Percentiles rank a stretch among this genome's conserved stretches.
phyloP scores from a whole-genome alignment of 169 alveolate species.

The Blepharisma undulans region DNA sequence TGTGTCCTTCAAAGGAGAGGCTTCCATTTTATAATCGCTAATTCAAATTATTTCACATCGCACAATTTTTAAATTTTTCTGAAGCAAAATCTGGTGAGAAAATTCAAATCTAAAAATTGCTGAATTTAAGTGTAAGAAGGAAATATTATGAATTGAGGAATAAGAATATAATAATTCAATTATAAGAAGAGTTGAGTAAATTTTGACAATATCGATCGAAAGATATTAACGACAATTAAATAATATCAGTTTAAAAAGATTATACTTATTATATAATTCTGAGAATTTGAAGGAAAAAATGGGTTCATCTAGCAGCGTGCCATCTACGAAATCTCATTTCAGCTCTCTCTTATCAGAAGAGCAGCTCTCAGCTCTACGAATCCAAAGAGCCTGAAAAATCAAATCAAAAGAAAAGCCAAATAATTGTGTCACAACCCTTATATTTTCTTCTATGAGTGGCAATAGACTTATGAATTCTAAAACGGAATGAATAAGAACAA shows the following conservation, averaged over 20 bases:
- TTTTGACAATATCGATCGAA: too few relatives aligned
- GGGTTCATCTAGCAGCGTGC: not conserved
- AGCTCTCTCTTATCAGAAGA: not conserved
- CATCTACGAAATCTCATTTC: not conserved
- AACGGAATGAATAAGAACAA: not conserved
- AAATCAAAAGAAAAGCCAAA: not conserved
- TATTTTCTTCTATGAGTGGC: not conserved
- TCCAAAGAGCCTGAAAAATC: not conserved
- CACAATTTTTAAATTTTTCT: not conserved
- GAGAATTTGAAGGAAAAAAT: not conserved
- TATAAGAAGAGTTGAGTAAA: too few relatives aligned
- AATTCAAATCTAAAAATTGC: not conserved
- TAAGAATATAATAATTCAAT: too few relatives aligned
- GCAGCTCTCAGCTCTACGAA: not conserved
- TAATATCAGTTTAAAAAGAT: not conserved
- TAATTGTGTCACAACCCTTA: not conserved
- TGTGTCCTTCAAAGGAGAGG: not conserved
- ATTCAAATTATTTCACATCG: not conserved
- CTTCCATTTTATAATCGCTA: not conserved
- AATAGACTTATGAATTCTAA: not conserved
- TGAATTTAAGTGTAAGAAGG: not conserved
- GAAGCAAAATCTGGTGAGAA: not conserved
- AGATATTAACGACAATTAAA: not conserved
- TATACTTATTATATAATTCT: not conserved
- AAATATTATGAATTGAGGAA: too few relatives aligned